Base-by-base conservation (phyloP, 805 yeast species). In the Cyberlindnera suaveolens region DNA sequence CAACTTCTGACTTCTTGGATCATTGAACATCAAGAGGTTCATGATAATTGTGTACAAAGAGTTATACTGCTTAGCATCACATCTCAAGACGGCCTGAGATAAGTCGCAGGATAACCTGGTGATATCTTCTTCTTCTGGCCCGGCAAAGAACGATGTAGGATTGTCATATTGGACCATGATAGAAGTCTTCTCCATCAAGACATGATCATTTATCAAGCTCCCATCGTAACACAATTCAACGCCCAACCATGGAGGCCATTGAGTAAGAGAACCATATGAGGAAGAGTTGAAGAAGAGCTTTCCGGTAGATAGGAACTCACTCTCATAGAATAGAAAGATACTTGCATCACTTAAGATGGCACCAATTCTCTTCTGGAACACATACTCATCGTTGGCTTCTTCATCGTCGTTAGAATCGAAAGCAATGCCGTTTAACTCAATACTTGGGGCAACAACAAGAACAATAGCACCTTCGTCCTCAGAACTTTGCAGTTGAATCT, bases 221-320 rank as follows among this genome's bases (percentile, higher is more conserved):
- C 75, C 68, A 40, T 80, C 79, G 48, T 77, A 74, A 48, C 85
- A 78, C 18, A 81, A 67, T 54, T 87, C 95, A 38, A 77, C 59
- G 2, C 90, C 88, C 30, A 89, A 61, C 88, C 96, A 90, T 0
- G 96, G 95, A 3, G 96, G 96, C 97, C 96, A 90, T 16, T 66
- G 66, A 4, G 63, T 44, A 6, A 55, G 61, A 2, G 85, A 74
- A 1, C 96, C 93, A 62, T 87, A 89, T 3, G 75, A 65, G 11
- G 64, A 62, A 11, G 66, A 62, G 35, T 75, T 72, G 51, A 74
- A 71, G 29, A 71, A 67, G 9, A 71, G 53, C 40, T 69, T 70
- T 5, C 71, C 67, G 18, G 69, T 60, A 23, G 62, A 54, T 17
- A 62, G 54, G 33, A 71, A 65, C 18, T 77, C 78, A 6, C 69